Base-by-base conservation (phyloP, 2,329 filamentous ascomycete species). In the Alternaria sp. region DNA sequence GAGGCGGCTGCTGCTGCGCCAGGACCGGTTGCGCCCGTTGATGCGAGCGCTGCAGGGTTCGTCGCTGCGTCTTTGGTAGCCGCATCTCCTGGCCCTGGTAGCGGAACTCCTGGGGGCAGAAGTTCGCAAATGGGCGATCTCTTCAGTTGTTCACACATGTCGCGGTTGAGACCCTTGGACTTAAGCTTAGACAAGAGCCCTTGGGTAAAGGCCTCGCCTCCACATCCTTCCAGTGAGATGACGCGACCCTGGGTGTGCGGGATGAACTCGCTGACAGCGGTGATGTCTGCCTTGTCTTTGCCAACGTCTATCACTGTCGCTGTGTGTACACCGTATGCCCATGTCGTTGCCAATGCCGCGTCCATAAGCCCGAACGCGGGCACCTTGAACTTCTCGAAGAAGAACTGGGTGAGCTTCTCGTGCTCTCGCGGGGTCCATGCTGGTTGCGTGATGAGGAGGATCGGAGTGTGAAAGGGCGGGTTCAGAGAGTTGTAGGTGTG, bases 341-440 rank as follows among this genome's bases (percentile, higher is more conserved):
- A 90, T 61, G 84, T 90, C 1, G 93, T 92, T 25, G 96, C 94
- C 50, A 96, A 83, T 4, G 93, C 94, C 71, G 93, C 91, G 80
- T 98, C 92, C 83, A 99, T 91, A 66, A 98, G 86, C 72, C 92
- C 94, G 55, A 99, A 91, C 0, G 93, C 94, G 0, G 96, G 96
- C 0, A 93, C 96, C 83, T 95, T 96, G 77, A 97, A 97, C 82
- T 96, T 96, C 81, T 99, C 96, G 75, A 99, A 99, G 68, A 98
- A 89, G 84, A 97, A 99, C 67, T 96, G 93, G 14, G 94, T 92
- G 69, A 99, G 90, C 43, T 87, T 88, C 81, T 98, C 95, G 77
- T 91, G 91, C 79, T 97, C 94, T 66, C 91, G 90, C 9, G 92
- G 89, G 5, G 93, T 94, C 95, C 96, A 99, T 71, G 90, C 90